A percentile compares a stretch with the other conserved stretches of the same genome.
Conservation (phyloP, 768 basidiomycete species). For the Gymnopilus junonius region DNA sequence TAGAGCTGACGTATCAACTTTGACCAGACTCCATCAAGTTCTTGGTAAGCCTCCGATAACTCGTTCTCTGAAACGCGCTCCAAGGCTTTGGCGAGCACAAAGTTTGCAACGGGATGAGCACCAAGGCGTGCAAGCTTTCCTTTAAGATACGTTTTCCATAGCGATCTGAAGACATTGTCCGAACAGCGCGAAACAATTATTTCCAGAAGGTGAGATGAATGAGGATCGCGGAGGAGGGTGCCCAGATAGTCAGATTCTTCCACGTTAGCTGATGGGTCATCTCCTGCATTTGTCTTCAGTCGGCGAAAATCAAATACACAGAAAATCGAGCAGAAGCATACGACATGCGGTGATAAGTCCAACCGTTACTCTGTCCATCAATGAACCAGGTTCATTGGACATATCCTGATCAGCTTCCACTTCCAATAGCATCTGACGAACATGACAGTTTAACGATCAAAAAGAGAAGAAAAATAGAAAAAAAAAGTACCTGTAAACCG, state of each 20-base stretch:
- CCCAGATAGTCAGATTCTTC: constrained; percentile 79
- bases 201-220: constrained; percentile 91
- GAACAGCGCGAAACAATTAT: constrained; percentile 71
- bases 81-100: constrained; percentile 83
- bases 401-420: constrained; percentile 74
- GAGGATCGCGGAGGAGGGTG: constrained; percentile 82
- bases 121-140: constrained; percentile 76
- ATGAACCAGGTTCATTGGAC: constrained; percentile 62
- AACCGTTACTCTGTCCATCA: constrained; percentile 81
- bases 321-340: constrained; percentile 39
- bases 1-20: constrained; percentile 71
- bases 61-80: constrained; percentile 62
- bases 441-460: not conserved
- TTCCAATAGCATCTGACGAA: constrained; percentile 73
- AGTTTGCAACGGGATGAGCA: constrained; percentile 92
- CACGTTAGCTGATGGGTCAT: constrained; percentile 36
- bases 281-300: constrained; percentile 33
- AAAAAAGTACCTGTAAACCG: constrained; percentile 59
- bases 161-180: constrained; percentile 54
- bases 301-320: not conserved
- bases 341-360: constrained; percentile 73
- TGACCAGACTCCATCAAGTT: constrained; percentile 60
- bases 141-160: constrained; percentile 83
- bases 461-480: constrained; percentile 3
- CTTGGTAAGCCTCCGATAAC: constrained; percentile 57